Base-by-base conservation (phyloP, 2,329 filamentous ascomycete genomes). In the Venturia aucupariae region DNA sequence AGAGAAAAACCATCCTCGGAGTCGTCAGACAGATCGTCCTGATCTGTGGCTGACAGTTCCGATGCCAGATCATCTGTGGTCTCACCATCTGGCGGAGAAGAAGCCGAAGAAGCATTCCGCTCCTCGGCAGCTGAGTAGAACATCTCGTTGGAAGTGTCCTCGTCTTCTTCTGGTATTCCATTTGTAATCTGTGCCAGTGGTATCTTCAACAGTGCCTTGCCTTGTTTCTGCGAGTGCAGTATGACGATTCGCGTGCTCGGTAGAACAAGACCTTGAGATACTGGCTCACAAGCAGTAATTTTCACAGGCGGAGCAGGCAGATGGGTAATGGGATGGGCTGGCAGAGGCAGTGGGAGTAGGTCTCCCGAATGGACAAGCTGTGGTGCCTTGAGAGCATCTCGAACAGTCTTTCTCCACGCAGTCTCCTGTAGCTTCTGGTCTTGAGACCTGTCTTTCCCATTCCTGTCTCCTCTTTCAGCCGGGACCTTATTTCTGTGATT, bases 1-100 rank as follows among this genome's bases (percentile, higher is more conserved):
- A 97, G 81, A 4, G 92, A 95, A 62, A 97, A 96, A 83, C 96
- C 90, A 67, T 96, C 92, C 68, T 97, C 92, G 0, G 90, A 94
- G 72, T 96, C 93, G 73, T 96, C 92, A 0, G 93, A 96, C 19
- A 93, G 80, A 69, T 93, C 90, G 67, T 83, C 87, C n/a, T 88
- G 86, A 64, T 89, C 86, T 5, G 78, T 77, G 13, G 82, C 85
- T 1, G 86, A 87, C 10, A 83, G 73, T 67, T 90, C 86, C 3
- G 86, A 75, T 51, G 79, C 78, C n/a, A 80, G 72, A 27, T 75
- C 75, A 64, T 80, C 79, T 71, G 64, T 65, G 39, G 72, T 74
- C 42, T 78, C 74, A 15, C 71, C 75, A 38, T 71, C 74, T 17
- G 74, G 73, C 0, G 77, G 77, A 22, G 75, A 75, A 17, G 72